Percentiles rank a stretch among this genome's conserved stretches.
These are phyloP conservation scores for Ogataea paraovalis DNA, from an alignment of 805 yeast genomes.

Conservation along the genomic window DNA sequence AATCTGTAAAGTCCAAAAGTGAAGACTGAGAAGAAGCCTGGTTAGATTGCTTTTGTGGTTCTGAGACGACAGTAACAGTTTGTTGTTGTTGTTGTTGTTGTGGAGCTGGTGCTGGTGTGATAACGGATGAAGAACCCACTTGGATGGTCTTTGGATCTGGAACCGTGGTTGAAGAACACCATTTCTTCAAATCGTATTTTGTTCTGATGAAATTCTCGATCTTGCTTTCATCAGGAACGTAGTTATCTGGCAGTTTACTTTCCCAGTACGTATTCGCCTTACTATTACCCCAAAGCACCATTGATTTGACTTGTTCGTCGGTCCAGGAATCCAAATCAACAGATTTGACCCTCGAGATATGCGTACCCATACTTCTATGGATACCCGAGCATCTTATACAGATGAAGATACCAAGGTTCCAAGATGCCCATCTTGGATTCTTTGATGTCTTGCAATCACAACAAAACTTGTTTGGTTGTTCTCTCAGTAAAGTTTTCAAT, in stretches of 20 bases:
- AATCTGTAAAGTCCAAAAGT: neutral
- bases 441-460: constrained; percentile 88
- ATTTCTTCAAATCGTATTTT: constrained; percentile 85
- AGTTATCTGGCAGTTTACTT: constrained; percentile 59
- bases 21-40: neutral
- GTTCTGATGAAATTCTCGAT: constrained; percentile 88
- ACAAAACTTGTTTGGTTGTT: constrained; percentile 72
- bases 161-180: constrained; percentile 57
- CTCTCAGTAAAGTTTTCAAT: constrained; percentile 69
- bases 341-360: constrained; percentile 86
- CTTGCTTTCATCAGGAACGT: constrained; percentile 79
- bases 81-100: constrained; percentile 1
- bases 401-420: constrained; percentile 90
- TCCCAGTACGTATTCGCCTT: constrained; percentile 86
- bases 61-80: neutral
- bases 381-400: constrained; percentile 96
- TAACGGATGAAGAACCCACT: constrained; percentile 1
- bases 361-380: constrained; percentile 94
- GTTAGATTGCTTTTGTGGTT: neutral
- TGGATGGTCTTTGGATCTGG: constrained; percentile 55
- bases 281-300: constrained; percentile 84
- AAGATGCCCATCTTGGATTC: constrained; percentile 97
- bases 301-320: constrained; percentile 78
- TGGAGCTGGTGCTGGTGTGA: constrained; percentile 3
- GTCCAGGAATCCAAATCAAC: constrained; percentile 97